Evolutionary conservation across 192 early-diverging fungal species (phyloP).

Genomic region (Lunasporangiospora selenospora): DNA sequence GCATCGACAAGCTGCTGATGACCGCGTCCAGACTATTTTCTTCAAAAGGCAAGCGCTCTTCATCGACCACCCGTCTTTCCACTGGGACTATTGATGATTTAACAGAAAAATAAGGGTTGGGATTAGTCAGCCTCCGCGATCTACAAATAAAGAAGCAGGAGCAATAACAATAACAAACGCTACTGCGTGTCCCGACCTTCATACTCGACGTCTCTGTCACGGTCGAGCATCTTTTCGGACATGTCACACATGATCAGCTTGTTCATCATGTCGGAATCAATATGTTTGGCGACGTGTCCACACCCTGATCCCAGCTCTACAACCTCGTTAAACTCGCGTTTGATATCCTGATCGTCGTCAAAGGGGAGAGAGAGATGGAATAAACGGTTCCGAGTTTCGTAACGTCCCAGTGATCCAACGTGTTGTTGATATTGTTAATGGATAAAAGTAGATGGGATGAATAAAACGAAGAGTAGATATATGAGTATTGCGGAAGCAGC

Average conservation of each 20-base stretch:
- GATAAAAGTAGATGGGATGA: no score
- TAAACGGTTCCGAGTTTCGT: neutral
- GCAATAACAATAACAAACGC: neutral
- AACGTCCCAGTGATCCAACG: no score
- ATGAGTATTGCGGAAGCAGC: no score
- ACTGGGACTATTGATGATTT: conserved; percentile 60
- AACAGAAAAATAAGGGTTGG: neutral
- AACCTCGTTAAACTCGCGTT: conserved; percentile 82
- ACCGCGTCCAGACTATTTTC: conserved; percentile 89
- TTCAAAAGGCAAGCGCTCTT: conserved; percentile 83
- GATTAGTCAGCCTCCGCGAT: neutral
- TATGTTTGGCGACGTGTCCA: conserved; percentile 86
- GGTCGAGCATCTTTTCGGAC: conserved; percentile 65
- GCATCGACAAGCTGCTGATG: conserved; percentile 83
- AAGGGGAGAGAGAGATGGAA: neutral
- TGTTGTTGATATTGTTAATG: no score
- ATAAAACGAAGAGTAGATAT: no score
- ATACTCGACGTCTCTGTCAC: conserved; percentile 61
- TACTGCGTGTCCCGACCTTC: conserved; percentile 35
- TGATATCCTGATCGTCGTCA: conserved; percentile 74
- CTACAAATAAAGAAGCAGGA: neutral
- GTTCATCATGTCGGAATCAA: conserved; percentile 84
- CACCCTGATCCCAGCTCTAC: conserved; percentile 90
- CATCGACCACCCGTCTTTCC: conserved; percentile 82
- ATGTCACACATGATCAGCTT: conserved; percentile 89